A percentile compares a stretch with the other conserved stretches of the same genome.
Conservation (phyloP, 225 moss, liverwort and hornwort genomes). For the Marchantia polymorpha region DNA sequence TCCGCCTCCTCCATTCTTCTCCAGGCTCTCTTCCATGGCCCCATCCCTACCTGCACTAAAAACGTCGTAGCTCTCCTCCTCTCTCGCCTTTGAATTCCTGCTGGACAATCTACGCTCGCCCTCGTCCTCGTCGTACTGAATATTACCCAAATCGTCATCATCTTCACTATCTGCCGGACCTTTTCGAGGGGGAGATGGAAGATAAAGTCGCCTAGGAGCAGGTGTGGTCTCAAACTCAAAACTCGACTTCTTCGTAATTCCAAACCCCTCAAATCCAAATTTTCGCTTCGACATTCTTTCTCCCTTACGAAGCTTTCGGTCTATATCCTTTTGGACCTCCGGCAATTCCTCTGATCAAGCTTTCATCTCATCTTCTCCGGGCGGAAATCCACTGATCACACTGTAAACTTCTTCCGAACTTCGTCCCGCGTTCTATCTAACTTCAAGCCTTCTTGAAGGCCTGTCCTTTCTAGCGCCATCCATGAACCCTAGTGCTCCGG, state of each 20-base stretch:
- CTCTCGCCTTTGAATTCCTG: not conserved
- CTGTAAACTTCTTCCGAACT: too few species aligned
- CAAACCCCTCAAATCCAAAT: conserved; percentile 90
- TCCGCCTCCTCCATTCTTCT: conserved; percentile 7
- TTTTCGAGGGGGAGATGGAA: conserved; percentile 72
- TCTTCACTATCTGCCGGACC: conserved; percentile 53
- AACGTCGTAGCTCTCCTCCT: conserved; percentile 17
- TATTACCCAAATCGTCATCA: conserved; percentile 70
- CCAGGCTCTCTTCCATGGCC: conserved; percentile 3
- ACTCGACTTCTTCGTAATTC: conserved; percentile 73
- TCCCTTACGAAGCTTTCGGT: not conserved
- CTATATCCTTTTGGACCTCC: too few species aligned
- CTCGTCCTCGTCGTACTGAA: conserved; percentile 59
- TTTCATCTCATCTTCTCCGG: too few species aligned
- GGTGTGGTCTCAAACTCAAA: conserved; percentile 78
- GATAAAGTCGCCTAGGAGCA: conserved; percentile 69
- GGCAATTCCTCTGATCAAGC: too few species aligned
- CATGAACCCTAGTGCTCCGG: too few species aligned
- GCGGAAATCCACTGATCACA: too few species aligned
- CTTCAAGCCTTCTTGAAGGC: too few species aligned
- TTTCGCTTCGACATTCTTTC: conserved; percentile 87
- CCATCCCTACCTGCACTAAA: conserved; percentile 8
- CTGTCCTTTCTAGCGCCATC: too few species aligned
- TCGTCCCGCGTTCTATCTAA: too few species aligned
- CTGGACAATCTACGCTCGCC: not conserved